Evolutionary conservation across 164 flowering plant species (phyloP).

Genomic region (Euptelea pleiosperma): DNA sequence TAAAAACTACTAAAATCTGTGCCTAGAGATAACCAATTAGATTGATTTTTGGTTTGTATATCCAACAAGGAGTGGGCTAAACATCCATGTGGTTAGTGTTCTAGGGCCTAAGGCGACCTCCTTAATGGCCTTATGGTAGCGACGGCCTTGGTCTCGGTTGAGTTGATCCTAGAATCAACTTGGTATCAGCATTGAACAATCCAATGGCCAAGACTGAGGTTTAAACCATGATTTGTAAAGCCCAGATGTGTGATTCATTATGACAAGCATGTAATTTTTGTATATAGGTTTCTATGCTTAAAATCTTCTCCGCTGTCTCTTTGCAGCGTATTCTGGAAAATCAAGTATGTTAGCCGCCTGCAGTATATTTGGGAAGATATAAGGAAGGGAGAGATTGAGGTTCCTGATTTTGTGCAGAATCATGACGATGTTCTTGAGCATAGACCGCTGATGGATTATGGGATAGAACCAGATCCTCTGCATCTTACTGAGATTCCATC

Average conservation of each 20-base stretch:
- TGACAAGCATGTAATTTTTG: neutral
- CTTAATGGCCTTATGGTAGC: no score
- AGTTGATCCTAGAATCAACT: no score
- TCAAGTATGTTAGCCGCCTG: constrained; percentile 84
- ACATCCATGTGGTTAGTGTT: no score
- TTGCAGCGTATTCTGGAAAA: constrained; percentile 79
- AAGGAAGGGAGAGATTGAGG: constrained; percentile 74
- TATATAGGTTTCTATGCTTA: neutral
- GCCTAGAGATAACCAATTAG: no score
- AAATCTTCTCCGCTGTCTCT: neutral
- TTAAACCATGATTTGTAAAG: no score
- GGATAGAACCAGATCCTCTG: constrained; percentile 83
- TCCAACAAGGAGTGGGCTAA: no score
- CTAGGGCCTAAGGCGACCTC: no score
- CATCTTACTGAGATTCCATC: constrained; percentile 55
- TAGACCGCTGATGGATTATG: constrained; percentile 88
- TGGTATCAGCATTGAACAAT: no score
- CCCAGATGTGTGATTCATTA: neutral
- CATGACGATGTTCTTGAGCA: constrained; percentile 88
- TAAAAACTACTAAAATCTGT: no score
- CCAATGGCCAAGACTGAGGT: no score
- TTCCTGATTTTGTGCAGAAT: constrained; percentile 76
- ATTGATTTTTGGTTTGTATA: no score
- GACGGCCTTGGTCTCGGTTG: no score
- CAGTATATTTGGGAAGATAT: constrained; percentile 92